phyloP scores from a whole-genome alignment of 192 early-diverging fungal species.

The Podila minutissima region DNA sequence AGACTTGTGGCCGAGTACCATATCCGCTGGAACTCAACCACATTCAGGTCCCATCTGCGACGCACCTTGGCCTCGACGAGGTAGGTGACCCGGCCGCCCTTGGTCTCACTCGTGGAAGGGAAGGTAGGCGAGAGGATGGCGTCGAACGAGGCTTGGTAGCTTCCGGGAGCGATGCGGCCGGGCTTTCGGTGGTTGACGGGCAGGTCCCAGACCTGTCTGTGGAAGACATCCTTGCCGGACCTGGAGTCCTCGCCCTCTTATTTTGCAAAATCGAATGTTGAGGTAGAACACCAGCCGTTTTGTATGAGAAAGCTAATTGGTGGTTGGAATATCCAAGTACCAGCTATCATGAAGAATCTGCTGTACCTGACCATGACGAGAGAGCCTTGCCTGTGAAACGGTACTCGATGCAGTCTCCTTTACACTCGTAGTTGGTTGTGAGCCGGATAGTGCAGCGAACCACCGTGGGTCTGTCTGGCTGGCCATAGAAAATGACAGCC shows the following conservation, averaged over 20 bases:
- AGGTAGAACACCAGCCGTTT: too few species aligned
- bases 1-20: conserved; percentile 13
- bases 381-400: conserved; percentile 3
- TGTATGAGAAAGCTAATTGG: too few species aligned
- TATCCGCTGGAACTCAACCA: conserved; percentile 4
- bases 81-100: not conserved
- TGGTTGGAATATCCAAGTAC: too few species aligned
- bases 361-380: conserved; percentile 7
- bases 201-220: not conserved
- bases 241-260: not conserved
- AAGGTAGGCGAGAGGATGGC: not conserved
- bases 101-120: conserved; percentile 1
- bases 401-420: conserved; percentile 1
- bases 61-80: not conserved
- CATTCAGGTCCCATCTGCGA: conserved; percentile 14
- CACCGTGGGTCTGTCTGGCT: conserved; percentile 1
- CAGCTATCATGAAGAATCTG: not conserved
- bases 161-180: conserved; percentile 7
- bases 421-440: conserved; percentile 23
- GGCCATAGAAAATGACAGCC: conserved; percentile 9
- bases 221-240: not conserved
- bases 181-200: not conserved
- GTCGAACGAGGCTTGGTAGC: conserved; percentile 10
- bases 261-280: too few species aligned
- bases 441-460: conserved; percentile 13